A percentile compares a stretch with the other conserved stretches of the same genome.
Evolutionary conservation across 192 early-diverging fungal genomes (phyloP).

Genomic region (Coemansia sp.): DNA sequence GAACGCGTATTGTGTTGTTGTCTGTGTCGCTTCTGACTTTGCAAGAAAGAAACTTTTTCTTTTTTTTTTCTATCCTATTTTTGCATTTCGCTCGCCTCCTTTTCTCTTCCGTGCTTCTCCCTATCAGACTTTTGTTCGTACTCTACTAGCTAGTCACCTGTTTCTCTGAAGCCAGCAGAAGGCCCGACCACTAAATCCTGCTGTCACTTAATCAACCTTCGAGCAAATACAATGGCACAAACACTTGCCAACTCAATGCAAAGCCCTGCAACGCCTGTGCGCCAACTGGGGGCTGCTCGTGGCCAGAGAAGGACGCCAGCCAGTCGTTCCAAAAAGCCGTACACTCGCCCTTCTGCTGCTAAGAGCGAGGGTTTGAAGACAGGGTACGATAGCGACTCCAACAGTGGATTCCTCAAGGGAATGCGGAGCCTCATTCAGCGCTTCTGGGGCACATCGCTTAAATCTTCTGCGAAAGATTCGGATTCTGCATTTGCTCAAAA

Average conservation of each 20-base stretch:
- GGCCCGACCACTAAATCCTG: neutral
- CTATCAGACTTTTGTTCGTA: no score
- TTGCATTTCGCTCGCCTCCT: neutral
- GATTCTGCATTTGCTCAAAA: slow-evolving; percentile 3
- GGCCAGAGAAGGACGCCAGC: slow-evolving; percentile 37
- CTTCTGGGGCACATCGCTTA: slow-evolving; percentile 45
- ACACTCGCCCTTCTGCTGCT: slow-evolving; percentile 12
- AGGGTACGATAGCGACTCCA: slow-evolving; percentile 22
- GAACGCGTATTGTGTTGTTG: neutral
- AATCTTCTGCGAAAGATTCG: slow-evolving; percentile 10
- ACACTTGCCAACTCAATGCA: slow-evolving; percentile 15
- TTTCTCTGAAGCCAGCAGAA: neutral
- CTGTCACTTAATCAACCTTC: neutral
- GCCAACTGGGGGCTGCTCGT: slow-evolving; percentile 42
- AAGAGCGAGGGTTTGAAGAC: neutral
- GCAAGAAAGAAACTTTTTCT: neutral
- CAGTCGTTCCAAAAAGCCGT: slow-evolving; percentile 48
- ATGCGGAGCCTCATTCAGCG: slow-evolving; percentile 51
- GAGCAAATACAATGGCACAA: slow-evolving; percentile 28
- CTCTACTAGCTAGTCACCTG: neutral
- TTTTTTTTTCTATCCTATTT: neutral
- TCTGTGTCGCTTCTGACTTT: neutral
- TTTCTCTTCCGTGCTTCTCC: neutral
- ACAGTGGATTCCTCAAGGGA: slow-evolving; percentile 41
- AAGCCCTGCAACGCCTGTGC: slow-evolving; percentile 33